Percentiles rank a stretch among this genome's conserved stretches.
phyloP scores from a whole-genome alignment of 2,329 filamentous ascomycete genomes.

The Bipolaris sorokiniana region DNA sequence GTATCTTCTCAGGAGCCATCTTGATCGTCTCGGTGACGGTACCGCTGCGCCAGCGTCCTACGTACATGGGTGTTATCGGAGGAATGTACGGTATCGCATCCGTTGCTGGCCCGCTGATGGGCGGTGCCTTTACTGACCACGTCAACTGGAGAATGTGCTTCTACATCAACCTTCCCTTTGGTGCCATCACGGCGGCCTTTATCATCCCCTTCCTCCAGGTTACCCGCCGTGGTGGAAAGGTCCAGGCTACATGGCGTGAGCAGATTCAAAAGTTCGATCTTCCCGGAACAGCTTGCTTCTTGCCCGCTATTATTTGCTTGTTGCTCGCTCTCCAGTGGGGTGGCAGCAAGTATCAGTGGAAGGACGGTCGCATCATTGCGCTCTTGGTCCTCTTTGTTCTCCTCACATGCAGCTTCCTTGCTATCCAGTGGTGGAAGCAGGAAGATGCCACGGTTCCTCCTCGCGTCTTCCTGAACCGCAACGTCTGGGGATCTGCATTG shows the following conservation, averaged over 20 bases:
- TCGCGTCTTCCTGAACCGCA: slow-evolving; percentile 55
- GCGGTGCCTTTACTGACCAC: slow-evolving; percentile 55
- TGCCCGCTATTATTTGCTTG: slow-evolving; percentile 57
- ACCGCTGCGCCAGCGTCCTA: slow-evolving; percentile 54
- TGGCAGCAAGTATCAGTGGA: slow-evolving; percentile 56
- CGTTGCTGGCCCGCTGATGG: slow-evolving; percentile 57
- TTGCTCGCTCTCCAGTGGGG: slow-evolving; percentile 60
- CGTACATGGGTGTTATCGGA: slow-evolving; percentile 58
- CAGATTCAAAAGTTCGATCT: slow-evolving; percentile 56
- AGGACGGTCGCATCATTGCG: slow-evolving; percentile 53
- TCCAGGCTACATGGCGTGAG: slow-evolving; percentile 43
- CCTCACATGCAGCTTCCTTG: slow-evolving; percentile 51
- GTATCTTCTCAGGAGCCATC: slow-evolving; percentile 58
- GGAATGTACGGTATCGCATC: slow-evolving; percentile 58
- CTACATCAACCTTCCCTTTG: slow-evolving; percentile 58
- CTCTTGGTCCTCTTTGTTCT: slow-evolving; percentile 55
- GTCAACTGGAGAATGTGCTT: slow-evolving; percentile 57
- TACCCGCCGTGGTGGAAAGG: slow-evolving; percentile 42
- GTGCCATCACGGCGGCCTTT: slow-evolving; percentile 52
- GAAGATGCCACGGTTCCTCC: slow-evolving; percentile 56
- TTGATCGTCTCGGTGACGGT: slow-evolving; percentile 55
- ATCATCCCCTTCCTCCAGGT: slow-evolving; percentile 50
- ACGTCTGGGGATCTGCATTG: slow-evolving; percentile 51
- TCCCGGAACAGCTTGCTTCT: slow-evolving; percentile 52
- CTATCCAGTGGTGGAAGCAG: slow-evolving; percentile 53